Evolutionary conservation across 345 rosid genomes (phyloP).

Genomic region (Odontarrhena argentea): DNA sequence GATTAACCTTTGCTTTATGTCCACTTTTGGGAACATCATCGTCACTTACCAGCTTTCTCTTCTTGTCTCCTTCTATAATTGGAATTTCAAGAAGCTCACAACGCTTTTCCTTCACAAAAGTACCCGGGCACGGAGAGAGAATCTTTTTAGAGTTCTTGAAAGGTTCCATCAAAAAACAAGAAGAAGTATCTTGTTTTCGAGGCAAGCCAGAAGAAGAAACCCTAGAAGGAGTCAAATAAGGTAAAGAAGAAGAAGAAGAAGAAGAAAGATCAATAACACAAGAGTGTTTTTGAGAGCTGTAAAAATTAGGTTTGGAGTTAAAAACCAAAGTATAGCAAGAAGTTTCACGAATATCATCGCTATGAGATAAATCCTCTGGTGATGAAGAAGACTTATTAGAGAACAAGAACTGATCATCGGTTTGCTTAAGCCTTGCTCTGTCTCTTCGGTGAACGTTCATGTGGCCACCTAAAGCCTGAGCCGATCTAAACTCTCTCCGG

Average conservation of each 20-base stretch:
- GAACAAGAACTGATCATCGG: conserved; percentile 47
- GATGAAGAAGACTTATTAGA: conserved; percentile 41
- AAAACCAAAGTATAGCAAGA: conserved; percentile 50
- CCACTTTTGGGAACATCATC: conserved; percentile 34
- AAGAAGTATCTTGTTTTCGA: conserved; percentile 39
- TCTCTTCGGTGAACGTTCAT: conserved; percentile 96
- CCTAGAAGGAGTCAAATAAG: conserved; percentile 46
- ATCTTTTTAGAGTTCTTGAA: conserved; percentile 26
- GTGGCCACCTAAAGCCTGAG: conserved; percentile 95
- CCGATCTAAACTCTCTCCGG: conserved; percentile 79
- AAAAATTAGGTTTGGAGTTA: conserved; percentile 68
- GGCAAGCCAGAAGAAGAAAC: conserved; percentile 55
- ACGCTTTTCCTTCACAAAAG: conserved; percentile 34
- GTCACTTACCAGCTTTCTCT: conserved; percentile 34
- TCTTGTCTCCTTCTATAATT: conserved; percentile 43
- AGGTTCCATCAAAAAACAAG: conserved; percentile 33
- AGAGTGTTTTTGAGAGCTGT: conserved; percentile 31
- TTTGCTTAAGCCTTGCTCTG: conserved; percentile 79
- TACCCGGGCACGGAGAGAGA: conserved; percentile 31
- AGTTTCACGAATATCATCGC: conserved; percentile 31
- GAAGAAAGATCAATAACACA: conserved; percentile 38
- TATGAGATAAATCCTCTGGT: conserved; percentile 50
- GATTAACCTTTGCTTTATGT: conserved; percentile 44
- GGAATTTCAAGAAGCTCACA: conserved; percentile 39
- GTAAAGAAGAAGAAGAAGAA: conserved; percentile 38